Conservation (phyloP, 176 grass and related monocot genomes). For the Oryza meridionalis region DNA sequence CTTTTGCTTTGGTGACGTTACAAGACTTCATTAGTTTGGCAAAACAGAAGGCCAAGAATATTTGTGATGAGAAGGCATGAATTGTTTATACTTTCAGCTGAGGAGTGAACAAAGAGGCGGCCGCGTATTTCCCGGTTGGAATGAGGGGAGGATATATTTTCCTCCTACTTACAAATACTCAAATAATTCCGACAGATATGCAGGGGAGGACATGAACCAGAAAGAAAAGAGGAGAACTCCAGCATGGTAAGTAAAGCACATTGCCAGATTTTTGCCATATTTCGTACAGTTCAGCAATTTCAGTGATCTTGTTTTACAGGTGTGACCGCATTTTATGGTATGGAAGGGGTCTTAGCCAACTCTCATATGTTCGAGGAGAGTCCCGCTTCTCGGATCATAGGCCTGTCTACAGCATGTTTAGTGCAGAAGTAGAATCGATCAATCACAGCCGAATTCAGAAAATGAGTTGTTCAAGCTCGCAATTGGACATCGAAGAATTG, state of each 20-base stretch:
- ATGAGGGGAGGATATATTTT: conserved; percentile 91
- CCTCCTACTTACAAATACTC: conserved; percentile 96
- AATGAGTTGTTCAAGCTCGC: conserved; percentile 76
- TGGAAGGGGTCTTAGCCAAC: conserved; percentile 77
- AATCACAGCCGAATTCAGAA: conserved; percentile 91
- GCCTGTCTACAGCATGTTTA: conserved; percentile 87
- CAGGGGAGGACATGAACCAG: conserved; percentile 80
- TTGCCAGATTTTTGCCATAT: conserved; percentile 7
- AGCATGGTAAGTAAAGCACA: conserved; percentile 58
- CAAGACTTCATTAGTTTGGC: not conserved
- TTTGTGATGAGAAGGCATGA: not conserved
- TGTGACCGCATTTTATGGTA: conserved; percentile 94
- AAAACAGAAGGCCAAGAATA: conserved; percentile 7
- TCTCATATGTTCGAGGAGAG: conserved; percentile 85
- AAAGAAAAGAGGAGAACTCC: conserved; percentile 92
- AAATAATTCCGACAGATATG: conserved; percentile 84
- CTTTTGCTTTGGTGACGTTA: conserved; percentile 36
- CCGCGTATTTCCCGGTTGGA: conserved; percentile 76
- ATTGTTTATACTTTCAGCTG: conserved; percentile 54
- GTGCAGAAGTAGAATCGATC: conserved; percentile 88
- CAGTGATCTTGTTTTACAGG: conserved; percentile 36
- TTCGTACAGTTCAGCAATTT: conserved; percentile 20
- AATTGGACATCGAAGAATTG: conserved; percentile 83
- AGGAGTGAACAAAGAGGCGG: conserved; percentile 73
- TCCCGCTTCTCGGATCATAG: conserved; percentile 89